A percentile compares a stretch with the other conserved stretches of the same genome.
Evolutionary conservation across 306 rosid genomes (phyloP).

Genomic region (Mimosa bimucronata): DNA sequence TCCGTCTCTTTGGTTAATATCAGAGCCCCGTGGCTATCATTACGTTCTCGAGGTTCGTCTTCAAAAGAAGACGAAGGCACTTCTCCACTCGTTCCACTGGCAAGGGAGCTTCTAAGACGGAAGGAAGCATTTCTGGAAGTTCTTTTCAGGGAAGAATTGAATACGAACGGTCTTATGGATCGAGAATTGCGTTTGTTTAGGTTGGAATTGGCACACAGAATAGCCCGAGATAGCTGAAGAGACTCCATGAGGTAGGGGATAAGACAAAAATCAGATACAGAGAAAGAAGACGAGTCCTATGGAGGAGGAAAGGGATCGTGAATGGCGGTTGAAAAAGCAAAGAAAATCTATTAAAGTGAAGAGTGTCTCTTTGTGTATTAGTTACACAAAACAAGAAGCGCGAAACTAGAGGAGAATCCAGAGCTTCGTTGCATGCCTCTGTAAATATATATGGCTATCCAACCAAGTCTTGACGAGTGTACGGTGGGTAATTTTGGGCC

Average conservation of each 20-base stretch:
- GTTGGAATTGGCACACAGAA: slow-evolving; percentile 33
- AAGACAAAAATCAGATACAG: slow-evolving; percentile 12
- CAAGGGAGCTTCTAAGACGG: slow-evolving; percentile 43
- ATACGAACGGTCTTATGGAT: slow-evolving; percentile 31
- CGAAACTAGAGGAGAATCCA: slow-evolving; percentile 9
- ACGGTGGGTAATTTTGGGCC: too few species aligned
- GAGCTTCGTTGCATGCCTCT: too few species aligned
- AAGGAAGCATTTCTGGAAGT: slow-evolving; percentile 34
- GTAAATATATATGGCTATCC: too few species aligned
- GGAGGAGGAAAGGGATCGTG: slow-evolving; percentile 50
- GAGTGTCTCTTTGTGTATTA: too few species aligned
- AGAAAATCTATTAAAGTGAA: background rate
- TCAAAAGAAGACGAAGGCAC: slow-evolving; percentile 34
- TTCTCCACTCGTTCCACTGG: slow-evolving; percentile 36
- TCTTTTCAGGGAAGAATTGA: slow-evolving; percentile 30
- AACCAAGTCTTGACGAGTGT: too few species aligned
- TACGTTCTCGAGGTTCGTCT: slow-evolving; percentile 28
- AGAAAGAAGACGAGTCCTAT: slow-evolving; percentile 1
- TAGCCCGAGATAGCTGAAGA: slow-evolving; percentile 39
- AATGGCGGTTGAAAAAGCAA: slow-evolving; percentile 19
- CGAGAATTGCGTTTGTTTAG: slow-evolving; percentile 13
- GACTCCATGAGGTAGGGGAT: slow-evolving; percentile 51
- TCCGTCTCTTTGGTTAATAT: slow-evolving; percentile 44
- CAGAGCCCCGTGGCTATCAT: slow-evolving; percentile 31
- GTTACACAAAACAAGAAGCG: too few species aligned